phyloP scores from a whole-genome alignment of 352 stramenopile genomes.

The Globisporangium heterothallicum region DNA sequence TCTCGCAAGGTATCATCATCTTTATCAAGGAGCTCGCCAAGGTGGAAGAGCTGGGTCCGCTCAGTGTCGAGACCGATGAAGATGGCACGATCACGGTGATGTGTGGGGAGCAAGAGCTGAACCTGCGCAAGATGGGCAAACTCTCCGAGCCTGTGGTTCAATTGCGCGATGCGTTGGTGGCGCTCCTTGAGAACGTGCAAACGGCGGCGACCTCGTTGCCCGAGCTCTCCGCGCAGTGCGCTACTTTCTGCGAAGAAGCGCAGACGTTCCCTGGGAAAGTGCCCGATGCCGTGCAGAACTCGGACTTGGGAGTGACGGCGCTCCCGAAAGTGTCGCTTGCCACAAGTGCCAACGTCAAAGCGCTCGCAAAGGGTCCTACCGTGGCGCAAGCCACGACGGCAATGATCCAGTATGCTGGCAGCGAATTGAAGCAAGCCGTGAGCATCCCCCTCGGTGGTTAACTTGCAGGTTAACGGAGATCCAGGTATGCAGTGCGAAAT shows the following conservation, averaged over 20 bases:
- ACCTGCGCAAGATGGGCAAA: conserved; percentile 44
- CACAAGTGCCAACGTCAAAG: conserved; percentile 29
- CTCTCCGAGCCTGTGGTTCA: conserved; percentile 30
- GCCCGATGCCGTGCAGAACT: conserved; percentile 32
- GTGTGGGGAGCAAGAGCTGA: conserved; percentile 35
- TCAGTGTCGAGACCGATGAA: conserved; percentile 34
- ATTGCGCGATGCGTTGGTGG: conserved; percentile 42
- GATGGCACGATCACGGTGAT: conserved; percentile 38
- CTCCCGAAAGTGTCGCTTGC: conserved; percentile 2
- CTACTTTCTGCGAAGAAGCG: conserved; percentile 30
- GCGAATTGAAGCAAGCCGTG: conserved; percentile 35
- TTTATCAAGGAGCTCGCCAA: conserved; percentile 43
- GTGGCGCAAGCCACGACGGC: conserved; percentile 33
- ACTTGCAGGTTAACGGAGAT: background rate
- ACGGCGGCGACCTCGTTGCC: conserved; percentile 40
- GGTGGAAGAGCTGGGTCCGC: conserved; percentile 27
- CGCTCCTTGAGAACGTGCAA: conserved; percentile 48
- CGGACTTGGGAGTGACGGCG: conserved; percentile 33
- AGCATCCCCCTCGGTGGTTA: conserved; percentile 33
- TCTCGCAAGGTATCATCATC: conserved; percentile 30
- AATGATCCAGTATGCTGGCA: conserved; percentile 52
- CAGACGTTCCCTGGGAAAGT: conserved; percentile 39
- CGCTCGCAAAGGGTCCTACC: conserved; percentile 37
- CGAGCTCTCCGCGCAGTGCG: conserved; percentile 34
- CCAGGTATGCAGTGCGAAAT: too few species aligned